These are phyloP conservation scores for Alternaria ventricosa DNA, from an alignment of 2,329 filamentous ascomycete species.

Conservation along the genomic window DNA sequence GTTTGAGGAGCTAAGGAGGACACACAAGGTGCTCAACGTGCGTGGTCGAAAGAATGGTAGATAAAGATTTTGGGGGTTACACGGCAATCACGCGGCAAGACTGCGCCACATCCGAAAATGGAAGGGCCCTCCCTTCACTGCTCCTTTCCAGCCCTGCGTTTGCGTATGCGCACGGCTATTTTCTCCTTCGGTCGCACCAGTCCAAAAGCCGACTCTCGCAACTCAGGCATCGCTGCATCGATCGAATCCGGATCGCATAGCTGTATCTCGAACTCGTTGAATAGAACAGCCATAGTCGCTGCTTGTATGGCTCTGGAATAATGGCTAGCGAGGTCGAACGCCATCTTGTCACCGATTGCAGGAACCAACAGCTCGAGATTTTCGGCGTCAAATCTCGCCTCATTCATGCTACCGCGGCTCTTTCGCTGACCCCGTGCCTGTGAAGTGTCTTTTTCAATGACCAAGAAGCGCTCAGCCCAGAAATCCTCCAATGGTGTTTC, in stretches of 20 bases:
- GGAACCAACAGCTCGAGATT: slow-evolving; percentile 21
- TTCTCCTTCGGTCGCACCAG: slow-evolving; percentile 25
- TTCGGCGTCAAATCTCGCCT: slow-evolving; percentile 21
- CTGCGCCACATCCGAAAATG: not conserved
- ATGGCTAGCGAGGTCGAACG: slow-evolving; percentile 15
- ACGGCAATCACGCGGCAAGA: not conserved
- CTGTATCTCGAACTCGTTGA: slow-evolving; percentile 36
- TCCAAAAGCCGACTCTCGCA: slow-evolving; percentile 27
- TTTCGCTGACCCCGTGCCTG: not conserved
- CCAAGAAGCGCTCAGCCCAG: slow-evolving; percentile 36
- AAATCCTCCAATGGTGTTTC: slow-evolving; percentile 33
- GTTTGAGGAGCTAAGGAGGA: not conserved
- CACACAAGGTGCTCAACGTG: not conserved
- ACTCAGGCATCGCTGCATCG: slow-evolving; percentile 24
- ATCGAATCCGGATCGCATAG: slow-evolving; percentile 29
- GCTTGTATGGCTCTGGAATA: slow-evolving; percentile 27
- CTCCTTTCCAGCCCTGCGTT: slow-evolving; percentile 13
- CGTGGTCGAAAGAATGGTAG: not conserved
- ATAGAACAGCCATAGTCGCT: slow-evolving; percentile 30
- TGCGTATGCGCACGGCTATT: slow-evolving; percentile 34
- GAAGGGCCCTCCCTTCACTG: not conserved
- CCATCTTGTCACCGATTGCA: slow-evolving; percentile 7
- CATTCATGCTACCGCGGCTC: not conserved
- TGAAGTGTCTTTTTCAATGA: slow-evolving; percentile 5
- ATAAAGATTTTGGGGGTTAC: not conserved